Conservation (phyloP, 306 rosid genomes). For the Arachis hypogaea region DNA sequence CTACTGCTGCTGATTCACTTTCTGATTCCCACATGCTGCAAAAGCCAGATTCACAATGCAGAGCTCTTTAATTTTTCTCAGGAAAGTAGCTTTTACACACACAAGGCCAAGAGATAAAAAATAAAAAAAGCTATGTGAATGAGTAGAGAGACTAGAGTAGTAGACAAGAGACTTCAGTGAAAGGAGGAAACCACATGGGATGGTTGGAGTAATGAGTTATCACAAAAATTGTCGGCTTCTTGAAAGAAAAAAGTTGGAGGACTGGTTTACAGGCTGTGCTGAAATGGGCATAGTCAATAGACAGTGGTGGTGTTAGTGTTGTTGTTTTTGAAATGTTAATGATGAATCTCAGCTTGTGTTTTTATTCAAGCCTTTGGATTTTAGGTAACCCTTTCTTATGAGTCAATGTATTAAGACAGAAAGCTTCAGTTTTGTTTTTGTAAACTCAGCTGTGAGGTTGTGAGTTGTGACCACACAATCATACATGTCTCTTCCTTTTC, state of each 20-base stretch:
- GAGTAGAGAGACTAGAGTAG: too few relatives aligned
- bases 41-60: constrained; percentile 40
- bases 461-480: neutral
- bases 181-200: constrained; percentile 68
- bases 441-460: neutral
- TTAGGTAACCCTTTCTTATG: neutral
- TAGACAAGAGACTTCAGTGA: constrained; percentile 32
- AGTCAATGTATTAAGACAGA: constrained; percentile 21
- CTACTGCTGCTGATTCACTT: constrained; percentile 58
- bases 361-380: constrained; percentile 34
- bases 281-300: constrained; percentile 59
- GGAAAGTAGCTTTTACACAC: constrained; percentile 42
- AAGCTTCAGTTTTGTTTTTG: constrained; percentile 1
- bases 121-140: constrained; percentile 26
- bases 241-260: constrained; percentile 29
- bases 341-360: constrained; percentile 40
- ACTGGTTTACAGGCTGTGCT: constrained; percentile 71
- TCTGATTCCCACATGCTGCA: constrained; percentile 97
- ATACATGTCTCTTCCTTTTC: constrained; percentile 41
- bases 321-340: constrained; percentile 36
- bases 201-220: constrained; percentile 61
- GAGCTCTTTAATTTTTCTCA: constrained; percentile 28
- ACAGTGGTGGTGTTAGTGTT: neutral
- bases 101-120: constrained; percentile 22
- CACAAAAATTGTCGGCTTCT: constrained; percentile 63